Percentiles rank a stretch among this genome's conserved stretches.
Conservation (phyloP, 805 yeast genomes). For the Nakazawaea populi region DNA sequence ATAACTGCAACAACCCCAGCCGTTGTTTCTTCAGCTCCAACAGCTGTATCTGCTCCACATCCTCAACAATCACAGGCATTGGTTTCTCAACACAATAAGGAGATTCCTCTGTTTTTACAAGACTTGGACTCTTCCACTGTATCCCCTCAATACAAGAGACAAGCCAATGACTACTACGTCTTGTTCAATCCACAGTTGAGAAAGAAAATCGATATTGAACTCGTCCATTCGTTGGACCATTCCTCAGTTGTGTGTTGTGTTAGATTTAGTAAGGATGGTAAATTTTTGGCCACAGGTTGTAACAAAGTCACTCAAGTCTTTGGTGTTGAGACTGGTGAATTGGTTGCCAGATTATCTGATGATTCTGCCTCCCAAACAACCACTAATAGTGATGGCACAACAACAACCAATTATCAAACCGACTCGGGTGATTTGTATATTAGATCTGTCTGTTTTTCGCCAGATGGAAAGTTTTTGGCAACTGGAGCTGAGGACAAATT, state of each 20-base stretch:
- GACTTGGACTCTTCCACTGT: conserved; percentile 78
- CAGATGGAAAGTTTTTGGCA: conserved; percentile 89
- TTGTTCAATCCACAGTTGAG: conserved; percentile 87
- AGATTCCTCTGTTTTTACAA: conserved; percentile 72
- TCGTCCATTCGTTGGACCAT: conserved; percentile 87
- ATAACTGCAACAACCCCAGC: conserved; percentile 16
- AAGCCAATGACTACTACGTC: conserved; percentile 78
- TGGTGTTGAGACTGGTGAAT: conserved; percentile 85
- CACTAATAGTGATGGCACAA: conserved; percentile 26
- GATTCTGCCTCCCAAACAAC: conserved; percentile 47
- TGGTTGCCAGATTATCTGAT: conserved; percentile 81
- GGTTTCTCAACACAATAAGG: conserved; percentile 57
- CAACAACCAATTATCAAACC: conserved; percentile 40
- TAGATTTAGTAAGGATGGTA: conserved; percentile 85
- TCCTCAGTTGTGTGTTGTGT: conserved; percentile 96
- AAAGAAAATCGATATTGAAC: conserved; percentile 71
- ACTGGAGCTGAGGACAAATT: conserved; percentile 90
- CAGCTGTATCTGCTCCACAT: conserved; percentile 13
- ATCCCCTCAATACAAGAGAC: conserved; percentile 72
- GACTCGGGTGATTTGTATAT: conserved; percentile 83
- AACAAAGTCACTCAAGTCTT: conserved; percentile 93
- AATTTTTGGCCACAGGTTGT: conserved; percentile 93
- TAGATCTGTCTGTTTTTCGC: conserved; percentile 93
- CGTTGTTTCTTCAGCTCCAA: conserved; percentile 16
- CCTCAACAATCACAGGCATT: conserved; percentile 21